These are phyloP conservation scores for Pseudogymnoascus sp. DNA, from an alignment of 2,329 filamentous ascomycete genomes.

Conservation along the genomic window DNA sequence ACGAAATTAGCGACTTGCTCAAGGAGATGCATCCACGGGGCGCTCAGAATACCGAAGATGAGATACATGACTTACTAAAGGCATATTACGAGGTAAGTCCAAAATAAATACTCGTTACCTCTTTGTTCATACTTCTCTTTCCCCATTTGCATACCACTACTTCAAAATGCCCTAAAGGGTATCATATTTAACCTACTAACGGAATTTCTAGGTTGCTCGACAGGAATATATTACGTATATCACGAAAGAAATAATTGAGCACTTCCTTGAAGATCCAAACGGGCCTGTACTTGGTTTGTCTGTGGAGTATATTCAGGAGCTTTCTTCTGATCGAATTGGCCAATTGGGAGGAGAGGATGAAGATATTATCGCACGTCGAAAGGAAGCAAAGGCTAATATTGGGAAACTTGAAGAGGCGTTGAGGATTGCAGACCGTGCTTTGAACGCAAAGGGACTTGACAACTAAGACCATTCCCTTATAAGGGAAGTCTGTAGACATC, in stretches of 20 bases:
- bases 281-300: conserved; percentile 23
- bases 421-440: conserved; percentile 12
- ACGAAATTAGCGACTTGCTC: no score
- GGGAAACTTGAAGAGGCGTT: conserved; percentile 13
- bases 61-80: conserved; percentile 33
- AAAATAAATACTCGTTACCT: no score
- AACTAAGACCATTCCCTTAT: no score
- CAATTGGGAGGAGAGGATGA: conserved; percentile 24
- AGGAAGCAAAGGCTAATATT: conserved; percentile 14
- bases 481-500: no score
- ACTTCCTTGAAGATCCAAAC: conserved; percentile 18
- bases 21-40: conserved; percentile 17
- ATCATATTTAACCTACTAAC: no score
- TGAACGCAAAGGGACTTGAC: background rate
- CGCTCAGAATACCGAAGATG: conserved; percentile 27
- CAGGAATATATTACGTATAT: conserved; percentile 24
- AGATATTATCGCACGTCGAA: conserved; percentile 10
- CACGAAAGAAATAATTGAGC: conserved; percentile 22
- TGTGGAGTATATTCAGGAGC: conserved; percentile 18
- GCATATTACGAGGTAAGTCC: conserved; percentile 31
- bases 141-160: no score
- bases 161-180: no score
- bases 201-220: no score
- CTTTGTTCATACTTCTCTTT: no score
- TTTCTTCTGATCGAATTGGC: conserved; percentile 19